Percentiles rank a stretch among this genome's conserved stretches.
Conservation (phyloP, 2,329 filamentous ascomycete species). For the Pseudogymnoascus verrucosus region DNA sequence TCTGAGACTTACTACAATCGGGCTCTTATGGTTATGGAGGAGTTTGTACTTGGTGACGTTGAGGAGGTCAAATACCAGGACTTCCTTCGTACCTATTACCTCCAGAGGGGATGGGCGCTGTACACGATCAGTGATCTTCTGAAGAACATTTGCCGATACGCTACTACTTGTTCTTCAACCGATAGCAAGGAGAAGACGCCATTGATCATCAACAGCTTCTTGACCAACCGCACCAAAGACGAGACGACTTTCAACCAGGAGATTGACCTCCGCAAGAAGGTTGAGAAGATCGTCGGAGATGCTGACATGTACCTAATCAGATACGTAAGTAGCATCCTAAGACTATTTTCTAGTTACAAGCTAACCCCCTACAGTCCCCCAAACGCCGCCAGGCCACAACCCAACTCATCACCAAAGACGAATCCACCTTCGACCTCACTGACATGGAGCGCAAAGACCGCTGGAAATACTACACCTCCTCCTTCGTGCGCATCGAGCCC, state of each 20-base stretch:
- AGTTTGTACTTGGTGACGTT: conserved; percentile 72
- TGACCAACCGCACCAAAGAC: conserved; percentile 70
- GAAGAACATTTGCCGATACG: conserved; percentile 70
- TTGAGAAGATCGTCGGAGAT: conserved; percentile 88
- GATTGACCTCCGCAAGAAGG: conserved; percentile 82
- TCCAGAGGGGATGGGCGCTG: conserved; percentile 83
- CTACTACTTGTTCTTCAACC: conserved; percentile 71
- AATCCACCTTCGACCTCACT: conserved; percentile 77
- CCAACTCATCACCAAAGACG: conserved; percentile 60
- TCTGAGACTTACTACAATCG: conserved; percentile 71
- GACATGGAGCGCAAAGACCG: conserved; percentile 75
- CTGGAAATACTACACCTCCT: conserved; percentile 95
- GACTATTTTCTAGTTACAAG: conserved; percentile 14
- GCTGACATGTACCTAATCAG: conserved; percentile 83
- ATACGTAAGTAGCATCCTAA: conserved; percentile 59
- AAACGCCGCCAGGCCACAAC: conserved; percentile 59
- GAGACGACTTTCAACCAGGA: conserved; percentile 86
- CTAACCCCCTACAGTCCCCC: conserved; percentile 50
- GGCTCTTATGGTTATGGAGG: conserved; percentile 77
- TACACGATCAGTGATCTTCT: conserved; percentile 91
- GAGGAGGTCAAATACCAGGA: conserved; percentile 84
- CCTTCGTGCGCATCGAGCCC: conserved; percentile 79
- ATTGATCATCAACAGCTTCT: conserved; percentile 82
- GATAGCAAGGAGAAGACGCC: conserved; percentile 91
- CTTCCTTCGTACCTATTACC: conserved; percentile 81